Evolutionary conservation across 2,329 filamentous ascomycete genomes (phyloP).

Genomic region (Colletotrichum brevisporum): DNA sequence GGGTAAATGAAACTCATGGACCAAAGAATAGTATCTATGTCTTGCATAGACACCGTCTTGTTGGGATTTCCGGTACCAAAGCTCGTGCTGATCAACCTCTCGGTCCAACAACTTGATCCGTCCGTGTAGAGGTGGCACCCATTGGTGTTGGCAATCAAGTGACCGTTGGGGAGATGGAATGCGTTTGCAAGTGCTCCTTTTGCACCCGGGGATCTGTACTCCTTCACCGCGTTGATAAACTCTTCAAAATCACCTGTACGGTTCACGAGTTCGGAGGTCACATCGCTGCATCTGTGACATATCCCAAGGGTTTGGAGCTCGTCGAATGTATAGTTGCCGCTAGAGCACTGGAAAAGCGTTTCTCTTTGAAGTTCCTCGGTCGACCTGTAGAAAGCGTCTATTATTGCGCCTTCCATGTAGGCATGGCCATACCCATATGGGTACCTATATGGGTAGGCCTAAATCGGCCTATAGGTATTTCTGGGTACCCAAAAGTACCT

Average conservation of each 20-base stretch:
- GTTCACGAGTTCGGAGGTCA: conserved; percentile 36
- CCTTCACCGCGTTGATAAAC: neutral
- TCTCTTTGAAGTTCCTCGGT: conserved; percentile 26
- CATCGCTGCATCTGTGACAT: conserved; percentile 41
- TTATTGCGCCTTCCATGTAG: conserved; percentile 27
- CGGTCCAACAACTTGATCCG: neutral
- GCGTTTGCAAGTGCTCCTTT: too few relatives aligned
- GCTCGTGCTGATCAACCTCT: neutral
- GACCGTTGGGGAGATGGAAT: conserved; percentile 17
- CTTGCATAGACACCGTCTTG: conserved; percentile 21
- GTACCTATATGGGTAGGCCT: too few relatives aligned
- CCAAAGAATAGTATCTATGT: conserved; percentile 21
- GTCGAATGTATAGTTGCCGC: conserved; percentile 40
- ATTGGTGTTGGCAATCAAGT: conserved; percentile 24
- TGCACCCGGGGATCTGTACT: too few relatives aligned
- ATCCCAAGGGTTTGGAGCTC: conserved; percentile 40
- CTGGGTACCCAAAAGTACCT: too few relatives aligned
- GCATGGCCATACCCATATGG: too few relatives aligned
- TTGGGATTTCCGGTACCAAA: conserved; percentile 21
- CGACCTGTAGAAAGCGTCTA: conserved; percentile 16
- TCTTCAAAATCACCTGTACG: conserved; percentile 4
- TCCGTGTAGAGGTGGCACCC: conserved; percentile 1
- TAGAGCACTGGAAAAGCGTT: conserved; percentile 30
- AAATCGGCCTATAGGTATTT: too few relatives aligned
- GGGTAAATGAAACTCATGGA: conserved; percentile 23